Percentiles rank a stretch among this genome's conserved stretches.
Evolutionary conservation across 805 yeast species (phyloP).

Genomic region (Grigorovia jiainica): DNA sequence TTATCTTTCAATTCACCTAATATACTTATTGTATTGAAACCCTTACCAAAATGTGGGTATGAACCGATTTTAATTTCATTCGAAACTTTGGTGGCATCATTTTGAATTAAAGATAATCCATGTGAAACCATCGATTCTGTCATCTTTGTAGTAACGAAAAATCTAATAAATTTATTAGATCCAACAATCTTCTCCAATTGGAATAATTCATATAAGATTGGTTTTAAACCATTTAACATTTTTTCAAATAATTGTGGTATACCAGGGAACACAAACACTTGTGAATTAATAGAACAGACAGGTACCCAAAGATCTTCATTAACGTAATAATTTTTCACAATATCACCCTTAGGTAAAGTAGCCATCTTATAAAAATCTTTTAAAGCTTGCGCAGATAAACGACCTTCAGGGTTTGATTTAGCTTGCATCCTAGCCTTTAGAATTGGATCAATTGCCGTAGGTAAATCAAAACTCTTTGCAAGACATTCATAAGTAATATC

Average conservation of each 20-base stretch:
- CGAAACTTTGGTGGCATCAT: slow-evolving; percentile 24
- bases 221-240: slow-evolving; percentile 39
- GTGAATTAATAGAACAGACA: slow-evolving; percentile 53
- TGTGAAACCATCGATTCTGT: slow-evolving; percentile 67
- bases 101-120: slow-evolving; percentile 44
- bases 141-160: slow-evolving; percentile 50
- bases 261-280: slow-evolving; percentile 72
- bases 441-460: slow-evolving; percentile 42
- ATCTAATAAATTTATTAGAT: slow-evolving; percentile 32
- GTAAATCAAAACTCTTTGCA: slow-evolving; percentile 53
- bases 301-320: slow-evolving; percentile 73
- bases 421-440: slow-evolving; percentile 52
- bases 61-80: slow-evolving; percentile 61
- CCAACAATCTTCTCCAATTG: slow-evolving; percentile 23
- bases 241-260: slow-evolving; percentile 64
- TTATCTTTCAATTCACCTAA: slow-evolving; percentile 43
- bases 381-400: slow-evolving; percentile 35
- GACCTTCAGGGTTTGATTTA: slow-evolving; percentile 32
- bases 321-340: slow-evolving; percentile 40
- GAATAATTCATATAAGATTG: slow-evolving; percentile 30
- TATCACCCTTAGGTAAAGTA: slow-evolving; percentile 47
- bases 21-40: slow-evolving; percentile 62
- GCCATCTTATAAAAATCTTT: slow-evolving; percentile 74
- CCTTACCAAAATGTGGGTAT: slow-evolving; percentile 67
- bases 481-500: slow-evolving; percentile 74